These are phyloP conservation scores for Pholiota conissans DNA, from an alignment of 768 basidiomycete species.

Conservation along the genomic window DNA sequence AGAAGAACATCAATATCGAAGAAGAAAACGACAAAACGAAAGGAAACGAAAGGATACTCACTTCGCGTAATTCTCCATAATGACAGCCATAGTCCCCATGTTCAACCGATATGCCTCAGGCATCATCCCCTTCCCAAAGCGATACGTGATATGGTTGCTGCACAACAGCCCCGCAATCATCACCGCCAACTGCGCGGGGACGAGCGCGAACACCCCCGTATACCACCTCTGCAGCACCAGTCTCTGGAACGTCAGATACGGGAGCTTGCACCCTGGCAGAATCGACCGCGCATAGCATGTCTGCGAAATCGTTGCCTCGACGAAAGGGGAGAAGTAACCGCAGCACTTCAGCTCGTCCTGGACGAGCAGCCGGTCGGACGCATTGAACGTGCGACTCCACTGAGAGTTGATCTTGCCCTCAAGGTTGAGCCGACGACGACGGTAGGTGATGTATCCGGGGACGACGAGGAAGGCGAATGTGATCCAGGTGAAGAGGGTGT, in stretches of 20 bases:
- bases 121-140: slow-evolving; percentile 89
- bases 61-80: slow-evolving; percentile 85
- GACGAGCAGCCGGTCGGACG: slow-evolving; percentile 58
- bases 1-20: too few species aligned
- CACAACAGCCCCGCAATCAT: slow-evolving; percentile 69
- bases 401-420: slow-evolving; percentile 78
- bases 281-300: slow-evolving; percentile 71
- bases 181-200: slow-evolving; percentile 62
- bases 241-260: slow-evolving; percentile 58
- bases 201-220: slow-evolving; percentile 59
- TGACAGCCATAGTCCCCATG: slow-evolving; percentile 68
- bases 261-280: slow-evolving; percentile 74
- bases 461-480: slow-evolving; percentile 70
- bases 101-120: slow-evolving; percentile 79
- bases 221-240: slow-evolving; percentile 62
- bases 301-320: slow-evolving; percentile 73
- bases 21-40: too few species aligned
- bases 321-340: slow-evolving; percentile 73
- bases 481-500: slow-evolving; percentile 77
- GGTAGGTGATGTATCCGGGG: slow-evolving; percentile 82
- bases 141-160: slow-evolving; percentile 81
- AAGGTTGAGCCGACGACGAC: slow-evolving; percentile 53
- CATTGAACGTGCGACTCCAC: slow-evolving; percentile 63
- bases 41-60: too few species aligned
- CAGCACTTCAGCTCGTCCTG: slow-evolving; percentile 78